A percentile compares a stretch with the other conserved stretches of the same genome.
These are phyloP conservation scores for Paraleonurus japonicus DNA, from an alignment of 257 asterid genomes.

Conservation along the genomic window DNA sequence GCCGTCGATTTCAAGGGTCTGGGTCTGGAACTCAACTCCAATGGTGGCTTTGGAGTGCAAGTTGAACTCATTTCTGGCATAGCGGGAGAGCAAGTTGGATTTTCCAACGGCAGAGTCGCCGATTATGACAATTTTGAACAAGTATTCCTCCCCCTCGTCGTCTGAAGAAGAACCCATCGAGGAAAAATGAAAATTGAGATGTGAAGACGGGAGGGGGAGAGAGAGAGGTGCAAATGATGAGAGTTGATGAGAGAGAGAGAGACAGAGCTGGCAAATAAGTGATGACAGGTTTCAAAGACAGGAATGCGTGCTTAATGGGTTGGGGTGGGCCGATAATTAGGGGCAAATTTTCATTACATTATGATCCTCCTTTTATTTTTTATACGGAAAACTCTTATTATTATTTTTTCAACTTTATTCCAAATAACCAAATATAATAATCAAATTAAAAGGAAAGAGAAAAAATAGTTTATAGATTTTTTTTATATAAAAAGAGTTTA, in stretches of 20 bases:
- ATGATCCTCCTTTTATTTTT: not conserved
- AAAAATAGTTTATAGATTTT: no score
- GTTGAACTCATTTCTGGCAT: constrained; percentile 71
- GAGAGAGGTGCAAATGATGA: constrained; percentile 12
- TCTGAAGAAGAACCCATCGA: constrained; percentile 55
- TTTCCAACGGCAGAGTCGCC: constrained; percentile 77
- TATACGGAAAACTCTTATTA: no score
- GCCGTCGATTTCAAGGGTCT: constrained; percentile 64
- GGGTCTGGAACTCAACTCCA: constrained; percentile 76
- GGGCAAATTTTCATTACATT: no score
- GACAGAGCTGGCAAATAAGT: constrained; percentile 28
- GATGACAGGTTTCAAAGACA: constrained; percentile 33
- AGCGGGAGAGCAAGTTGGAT: constrained; percentile 63
- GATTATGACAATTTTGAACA: constrained; percentile 67
- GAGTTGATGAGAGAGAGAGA: constrained; percentile 18
- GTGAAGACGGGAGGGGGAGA: not conserved
- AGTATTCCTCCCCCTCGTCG: constrained; percentile 70
- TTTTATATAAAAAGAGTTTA: no score
- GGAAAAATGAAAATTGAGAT: not conserved
- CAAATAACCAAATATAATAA: no score
- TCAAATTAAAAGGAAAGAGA: not conserved
- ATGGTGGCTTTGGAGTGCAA: constrained; percentile 65
- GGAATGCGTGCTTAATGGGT: constrained; percentile 25
- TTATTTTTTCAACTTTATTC: no score
- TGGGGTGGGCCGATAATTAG: not conserved